These are phyloP conservation scores for Cenococcum geophilum DNA, from an alignment of 495 filamentous ascomycete genomes.

Conservation along the genomic window DNA sequence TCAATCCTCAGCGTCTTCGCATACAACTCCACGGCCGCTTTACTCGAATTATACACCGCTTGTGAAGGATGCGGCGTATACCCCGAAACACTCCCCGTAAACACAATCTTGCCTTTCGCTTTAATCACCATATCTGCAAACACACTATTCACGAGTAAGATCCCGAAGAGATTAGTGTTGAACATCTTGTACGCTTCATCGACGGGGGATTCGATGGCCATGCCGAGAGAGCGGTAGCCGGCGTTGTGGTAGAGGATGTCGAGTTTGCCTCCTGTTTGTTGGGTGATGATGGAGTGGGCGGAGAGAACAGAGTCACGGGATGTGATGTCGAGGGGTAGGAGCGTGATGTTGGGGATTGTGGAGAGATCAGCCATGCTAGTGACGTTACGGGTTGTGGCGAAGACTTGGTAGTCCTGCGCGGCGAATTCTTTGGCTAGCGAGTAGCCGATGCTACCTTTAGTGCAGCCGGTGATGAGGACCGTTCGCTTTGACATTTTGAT, in stretches of 20 bases:
- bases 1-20: too few relatives aligned
- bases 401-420: conserved; percentile 29
- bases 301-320: not conserved
- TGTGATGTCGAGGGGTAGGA: conserved; percentile 8
- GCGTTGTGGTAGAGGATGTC: conserved; percentile 24
- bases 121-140: conserved; percentile 43
- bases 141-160: conserved; percentile 38
- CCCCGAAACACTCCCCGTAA: too few relatives aligned
- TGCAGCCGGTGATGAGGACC: conserved; percentile 34
- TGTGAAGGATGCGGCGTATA: too few relatives aligned
- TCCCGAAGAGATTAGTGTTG: conserved; percentile 43
- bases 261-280: conserved; percentile 12
- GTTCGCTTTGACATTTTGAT: not conserved
- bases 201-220: conserved; percentile 17
- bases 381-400: conserved; percentile 31
- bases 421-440: conserved; percentile 28
- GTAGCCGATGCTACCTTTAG: conserved; percentile 29
- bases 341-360: not conserved
- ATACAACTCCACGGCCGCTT: too few relatives aligned
- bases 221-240: conserved; percentile 3
- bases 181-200: conserved; percentile 32
- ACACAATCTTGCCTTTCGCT: conserved; percentile 35
- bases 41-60: too few relatives aligned
- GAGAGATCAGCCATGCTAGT: conserved; percentile 21
- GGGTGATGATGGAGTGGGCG: not conserved